Evolutionary conservation across 371 early-diverging fungal species (phyloP).

Genomic region (Funneliformis caledonium): DNA sequence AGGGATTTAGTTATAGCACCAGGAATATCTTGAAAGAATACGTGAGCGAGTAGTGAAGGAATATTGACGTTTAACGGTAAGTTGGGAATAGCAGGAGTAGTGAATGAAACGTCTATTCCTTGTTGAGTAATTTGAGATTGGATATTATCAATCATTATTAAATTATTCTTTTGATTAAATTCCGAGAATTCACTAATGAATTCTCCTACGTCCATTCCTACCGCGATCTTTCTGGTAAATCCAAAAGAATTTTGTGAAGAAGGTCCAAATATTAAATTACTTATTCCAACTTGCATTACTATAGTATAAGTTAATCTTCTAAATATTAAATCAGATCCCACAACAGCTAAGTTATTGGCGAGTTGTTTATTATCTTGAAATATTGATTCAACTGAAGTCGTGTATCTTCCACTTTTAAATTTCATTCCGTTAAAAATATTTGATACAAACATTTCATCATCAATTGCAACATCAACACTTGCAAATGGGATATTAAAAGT

Average conservation of each 20-base stretch:
- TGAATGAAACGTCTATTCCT: neutral
- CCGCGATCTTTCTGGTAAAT: neutral
- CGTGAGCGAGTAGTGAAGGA: neutral
- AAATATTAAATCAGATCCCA: neutral
- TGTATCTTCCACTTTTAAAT: neutral
- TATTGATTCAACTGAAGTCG: neutral
- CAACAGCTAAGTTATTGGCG: neutral
- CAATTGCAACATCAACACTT: neutral
- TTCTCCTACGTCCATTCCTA: neutral
- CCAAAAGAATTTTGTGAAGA: neutral
- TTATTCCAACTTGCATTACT: neutral
- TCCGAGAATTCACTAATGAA: neutral
- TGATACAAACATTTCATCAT: neutral
- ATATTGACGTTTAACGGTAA: neutral
- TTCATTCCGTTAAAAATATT: neutral
- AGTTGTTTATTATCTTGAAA: conserved; percentile 3
- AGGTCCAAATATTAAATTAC: neutral
- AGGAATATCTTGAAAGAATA: neutral
- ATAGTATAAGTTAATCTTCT: neutral
- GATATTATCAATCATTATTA: neutral
- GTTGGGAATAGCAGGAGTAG: neutral
- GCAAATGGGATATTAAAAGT: conserved; percentile 2
- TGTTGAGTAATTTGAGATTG: neutral
- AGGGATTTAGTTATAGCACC: neutral
- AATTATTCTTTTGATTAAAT: neutral